Base-by-base conservation (phyloP, 2,329 filamentous ascomycete genomes). In the Colletotrichum liriopes region DNA sequence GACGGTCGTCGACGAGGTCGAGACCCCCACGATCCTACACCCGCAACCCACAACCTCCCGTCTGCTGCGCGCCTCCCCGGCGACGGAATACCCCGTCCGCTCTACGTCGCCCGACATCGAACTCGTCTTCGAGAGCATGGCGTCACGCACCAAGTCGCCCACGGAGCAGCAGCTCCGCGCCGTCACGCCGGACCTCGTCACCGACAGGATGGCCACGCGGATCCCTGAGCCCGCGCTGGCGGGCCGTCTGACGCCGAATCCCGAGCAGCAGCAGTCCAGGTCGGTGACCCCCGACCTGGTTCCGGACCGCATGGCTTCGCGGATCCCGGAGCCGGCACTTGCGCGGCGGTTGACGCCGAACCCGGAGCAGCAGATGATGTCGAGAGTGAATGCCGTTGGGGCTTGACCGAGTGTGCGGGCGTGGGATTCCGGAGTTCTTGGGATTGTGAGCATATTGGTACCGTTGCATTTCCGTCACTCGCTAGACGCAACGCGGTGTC, bases 111-210 rank as follows among this genome's bases (percentile, higher is more conserved):
- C 71, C 11, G 70, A 72, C 54, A 72, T 70, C 4, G 70, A 72
- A 12, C 70, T 72, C 39, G 66, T 72, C 59, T 72, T 72, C 16
- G 60, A 72, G 54, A 69, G 39, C 70, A 72, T 72, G 70, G 37
- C 56, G 20, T 60, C 70, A 16, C 70, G 70, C 54, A 72, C 70
- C 56, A 72, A 72, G 65, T 37, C 60, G 3, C 70, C 70, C 0
- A 91, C 91, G 88, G 88, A 72, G 39, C 77, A 75, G 43, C 76
- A 76, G 65, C 65, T 79, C n/a, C 70, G 70, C 29, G 70, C 70
- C 54, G 84, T 86, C 35, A 90, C 89, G 4, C 88, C 88, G 0
- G 90, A 92, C 58, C 81, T 92, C 58, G 79, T 91, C n/a, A 89
- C 87, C 16, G 87, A 88, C 72, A 86, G 89, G 62, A 64, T 64